Conservation (phyloP, 129 eudicot genomes). For the Smallanthus sonchifolius region DNA sequence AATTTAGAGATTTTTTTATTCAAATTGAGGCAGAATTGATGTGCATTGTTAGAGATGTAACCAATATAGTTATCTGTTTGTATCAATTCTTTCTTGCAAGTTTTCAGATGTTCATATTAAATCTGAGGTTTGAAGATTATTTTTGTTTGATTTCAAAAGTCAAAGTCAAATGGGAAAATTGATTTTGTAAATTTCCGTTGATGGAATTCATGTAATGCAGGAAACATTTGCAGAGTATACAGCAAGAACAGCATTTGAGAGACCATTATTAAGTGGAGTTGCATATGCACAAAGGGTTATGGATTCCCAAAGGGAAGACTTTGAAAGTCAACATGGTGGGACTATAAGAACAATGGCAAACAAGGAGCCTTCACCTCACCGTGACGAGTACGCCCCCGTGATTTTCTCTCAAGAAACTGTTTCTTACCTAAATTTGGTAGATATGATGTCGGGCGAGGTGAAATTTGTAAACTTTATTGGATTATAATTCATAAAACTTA, state of each 20-base stretch:
- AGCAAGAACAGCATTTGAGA: conserved; percentile 81
- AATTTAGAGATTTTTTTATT: background rate
- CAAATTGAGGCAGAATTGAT: conserved; percentile 13
- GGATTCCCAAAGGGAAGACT: conserved; percentile 61
- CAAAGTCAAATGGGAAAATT: conserved; percentile 6
- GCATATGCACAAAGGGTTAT: conserved; percentile 71
- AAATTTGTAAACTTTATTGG: conserved; percentile 7
- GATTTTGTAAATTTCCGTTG: background rate
- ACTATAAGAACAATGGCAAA: conserved; percentile 71
- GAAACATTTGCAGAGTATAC: conserved; percentile 87
- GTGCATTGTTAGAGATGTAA: conserved; percentile 8
- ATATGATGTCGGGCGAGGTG: conserved; percentile 98
- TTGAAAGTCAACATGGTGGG: conserved; percentile 73
- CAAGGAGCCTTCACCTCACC: conserved; percentile 68
- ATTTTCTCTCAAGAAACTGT: conserved; percentile 89
- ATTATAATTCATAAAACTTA: background rate
- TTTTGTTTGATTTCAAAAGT: conserved; percentile 19
- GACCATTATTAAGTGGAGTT: conserved; percentile 79
- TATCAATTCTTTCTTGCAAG: conserved; percentile 12
- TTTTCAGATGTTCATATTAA: background rate
- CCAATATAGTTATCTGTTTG: background rate
- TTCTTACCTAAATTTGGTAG: conserved; percentile 70
- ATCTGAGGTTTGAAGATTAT: conserved; percentile 10
- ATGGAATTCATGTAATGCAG: conserved; percentile 39
- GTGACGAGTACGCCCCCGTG: conserved; percentile 88